A percentile compares a stretch with the other conserved stretches of the same genome.
Conservation (phyloP, 202 grass and related monocot genomes). For the Schoenoplectus tabernaemontani region DNA sequence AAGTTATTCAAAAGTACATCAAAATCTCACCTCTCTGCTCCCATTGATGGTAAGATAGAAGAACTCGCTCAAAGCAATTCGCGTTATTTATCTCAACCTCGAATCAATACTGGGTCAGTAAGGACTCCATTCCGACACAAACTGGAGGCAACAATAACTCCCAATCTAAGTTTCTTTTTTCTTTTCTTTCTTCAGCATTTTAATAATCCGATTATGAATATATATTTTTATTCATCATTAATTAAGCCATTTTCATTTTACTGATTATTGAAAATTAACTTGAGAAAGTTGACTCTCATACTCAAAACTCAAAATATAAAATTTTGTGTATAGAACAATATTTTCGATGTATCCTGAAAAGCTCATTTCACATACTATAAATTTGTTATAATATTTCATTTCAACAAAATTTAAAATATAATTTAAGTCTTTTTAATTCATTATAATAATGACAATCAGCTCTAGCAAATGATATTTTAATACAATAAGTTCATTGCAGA, state of each 20-base stretch:
- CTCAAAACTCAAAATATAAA: too few species aligned
- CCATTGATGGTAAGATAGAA: slow-evolving; percentile 12
- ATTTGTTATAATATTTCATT: too few species aligned
- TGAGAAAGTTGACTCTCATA: too few species aligned
- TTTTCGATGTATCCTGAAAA: too few species aligned
- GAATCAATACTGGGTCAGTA: neutral
- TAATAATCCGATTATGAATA: too few species aligned
- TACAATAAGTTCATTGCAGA: neutral
- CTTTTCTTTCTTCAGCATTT: too few species aligned
- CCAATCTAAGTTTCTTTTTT: too few species aligned
- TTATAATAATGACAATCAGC: neutral
- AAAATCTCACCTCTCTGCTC: slow-evolving; percentile 7
- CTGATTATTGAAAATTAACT: too few species aligned
- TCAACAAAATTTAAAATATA: neutral
- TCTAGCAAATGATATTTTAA: neutral
- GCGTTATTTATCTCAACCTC: neutral
- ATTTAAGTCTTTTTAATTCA: neutral
- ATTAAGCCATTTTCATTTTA: too few species aligned
- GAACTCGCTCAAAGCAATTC: neutral
- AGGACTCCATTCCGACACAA: neutral
- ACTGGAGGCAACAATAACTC: slow-evolving; percentile 7
- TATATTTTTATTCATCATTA: too few species aligned
- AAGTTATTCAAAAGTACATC: neutral
- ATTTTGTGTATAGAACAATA: too few species aligned
- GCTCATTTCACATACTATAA: too few species aligned